Evolutionary conservation across 352 stramenopile genomes (phyloP), one percentile per base, ranked within the genome.

Genomic region (Pythium diclinum): DNA sequence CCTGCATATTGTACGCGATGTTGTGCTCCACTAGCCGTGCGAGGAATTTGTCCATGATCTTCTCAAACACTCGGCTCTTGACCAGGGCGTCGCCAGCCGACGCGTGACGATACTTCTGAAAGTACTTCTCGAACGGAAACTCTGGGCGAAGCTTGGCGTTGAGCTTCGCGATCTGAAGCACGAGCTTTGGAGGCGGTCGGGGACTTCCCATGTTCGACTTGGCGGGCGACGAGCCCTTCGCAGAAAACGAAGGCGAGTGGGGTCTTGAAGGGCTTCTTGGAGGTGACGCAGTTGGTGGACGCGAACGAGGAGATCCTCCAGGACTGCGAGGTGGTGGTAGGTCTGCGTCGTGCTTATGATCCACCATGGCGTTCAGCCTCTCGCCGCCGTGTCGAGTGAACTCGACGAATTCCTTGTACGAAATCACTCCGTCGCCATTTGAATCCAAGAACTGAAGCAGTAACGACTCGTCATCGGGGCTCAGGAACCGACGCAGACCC

Each of bases 91-190:
- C 79, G n/a, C 23, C 25, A 11, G 44, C 28, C 1, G 40, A 13
- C 10, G 47, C 64, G 49, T 73, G 51, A 11, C 72, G 75, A 62
- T 93, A 90, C 58, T 91, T 93, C 44, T 68, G 68, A 30, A 91
- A 85, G 59, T 93, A 93, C 63, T 88, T 90, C 7, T 78, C 79
- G 58, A 93, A 93, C 0, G 80, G 79, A 59, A 93, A 93, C 14
- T 57, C 65, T 7, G 78, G 73, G 6, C 56, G 56, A 7, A 91
- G 55, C 28, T 77, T 77, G n/a, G 32, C 52, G 44, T 90, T 87
- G 9, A 91, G 59, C 51, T 68, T 76, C 28, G 60, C 71, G 3
- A 92, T 74, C 6, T 77, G 68, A 33, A 87, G 58, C 21, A 71
- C 30, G 2, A 68, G 34, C 14, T 66, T 58, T 8, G 63, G 40